phyloP scores from a whole-genome alignment of 768 basidiomycete species.

The Aureoboletus auriporus region DNA sequence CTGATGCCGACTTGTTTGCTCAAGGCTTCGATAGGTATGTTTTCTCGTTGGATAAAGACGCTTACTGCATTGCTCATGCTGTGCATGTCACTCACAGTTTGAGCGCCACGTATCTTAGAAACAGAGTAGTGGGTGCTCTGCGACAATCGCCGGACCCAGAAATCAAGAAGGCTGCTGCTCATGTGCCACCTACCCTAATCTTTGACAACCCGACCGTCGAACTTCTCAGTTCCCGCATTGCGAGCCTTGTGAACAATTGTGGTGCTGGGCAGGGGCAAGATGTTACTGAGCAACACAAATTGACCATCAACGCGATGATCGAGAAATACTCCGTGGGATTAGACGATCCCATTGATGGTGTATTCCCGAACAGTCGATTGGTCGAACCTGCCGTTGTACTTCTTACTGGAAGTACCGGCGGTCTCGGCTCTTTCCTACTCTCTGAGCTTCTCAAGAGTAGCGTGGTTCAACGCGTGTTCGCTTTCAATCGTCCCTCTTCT shows the following conservation, averaged over 20 bases:
- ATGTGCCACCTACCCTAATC: conserved; percentile 30
- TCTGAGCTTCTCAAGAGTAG: conserved; percentile 24
- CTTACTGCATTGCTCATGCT: not conserved
- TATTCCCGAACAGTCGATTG: conserved; percentile 15
- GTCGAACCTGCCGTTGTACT: not conserved
- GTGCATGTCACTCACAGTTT: conserved; percentile 9
- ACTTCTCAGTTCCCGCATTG: too few species aligned
- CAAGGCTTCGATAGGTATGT: conserved; percentile 34
- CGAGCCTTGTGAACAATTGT: too few species aligned
- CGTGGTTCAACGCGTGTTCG: conserved; percentile 28
- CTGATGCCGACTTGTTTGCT: conserved; percentile 17
- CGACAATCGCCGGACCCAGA: conserved; percentile 23
- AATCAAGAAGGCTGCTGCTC: conserved; percentile 15
- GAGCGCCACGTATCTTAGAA: conserved; percentile 23
- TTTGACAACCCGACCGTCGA: conserved; percentile 36
- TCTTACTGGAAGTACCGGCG: conserved; percentile 43
- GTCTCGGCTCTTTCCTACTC: conserved; percentile 38
- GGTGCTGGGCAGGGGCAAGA: not conserved
- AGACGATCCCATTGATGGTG: conserved; percentile 9
- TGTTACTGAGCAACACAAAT: conserved; percentile 1
- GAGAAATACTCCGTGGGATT: conserved; percentile 32
- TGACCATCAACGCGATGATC: conserved; percentile 33
- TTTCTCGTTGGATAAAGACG: not conserved
- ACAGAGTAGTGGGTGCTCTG: conserved; percentile 11
- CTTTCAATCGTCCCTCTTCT: conserved; percentile 28